A percentile compares a stretch with the other conserved stretches of the same genome.
Evolutionary conservation across 164 flowering plant genomes (phyloP).

Genomic region (Liquidambar formosana): DNA sequence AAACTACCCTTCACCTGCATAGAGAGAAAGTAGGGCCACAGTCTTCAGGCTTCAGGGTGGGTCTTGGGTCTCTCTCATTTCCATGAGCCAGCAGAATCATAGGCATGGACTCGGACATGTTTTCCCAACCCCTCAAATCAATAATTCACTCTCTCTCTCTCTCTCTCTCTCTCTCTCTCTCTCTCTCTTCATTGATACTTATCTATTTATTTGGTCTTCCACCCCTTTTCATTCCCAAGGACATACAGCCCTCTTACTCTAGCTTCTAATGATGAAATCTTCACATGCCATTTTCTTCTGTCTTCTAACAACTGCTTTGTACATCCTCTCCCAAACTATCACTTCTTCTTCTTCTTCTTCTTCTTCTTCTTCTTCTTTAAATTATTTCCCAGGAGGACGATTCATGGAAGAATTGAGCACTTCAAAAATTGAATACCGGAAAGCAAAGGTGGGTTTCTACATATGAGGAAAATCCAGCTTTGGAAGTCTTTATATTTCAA

Average conservation of each 20-base stretch:
- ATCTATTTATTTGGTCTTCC: constrained; percentile 24
- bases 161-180: constrained; percentile 17
- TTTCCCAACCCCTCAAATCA: constrained; percentile 22
- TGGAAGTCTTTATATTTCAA: too few species aligned
- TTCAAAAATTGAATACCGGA: neutral
- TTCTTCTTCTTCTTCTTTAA: constrained; percentile 10
- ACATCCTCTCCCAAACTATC: constrained; percentile 19
- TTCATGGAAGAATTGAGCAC: constrained; percentile 10
- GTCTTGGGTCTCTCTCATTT: constrained; percentile 15
- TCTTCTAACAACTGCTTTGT: constrained; percentile 25
- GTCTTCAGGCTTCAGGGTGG: neutral
- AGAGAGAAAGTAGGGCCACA: constrained; percentile 5
- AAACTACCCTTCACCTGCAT: constrained; percentile 2
- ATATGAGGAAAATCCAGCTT: too few species aligned
- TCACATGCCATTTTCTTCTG: constrained; percentile 24
- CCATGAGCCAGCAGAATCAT: constrained; percentile 12
- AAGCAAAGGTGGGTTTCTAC: constrained; percentile 21
- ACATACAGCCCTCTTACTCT: neutral
- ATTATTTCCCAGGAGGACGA: constrained; percentile 20
- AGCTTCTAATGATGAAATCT: constrained; percentile 29
- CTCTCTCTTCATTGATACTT: neutral
- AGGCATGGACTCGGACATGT: constrained; percentile 40
- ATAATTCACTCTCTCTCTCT: constrained; percentile 27
- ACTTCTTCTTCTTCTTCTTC: constrained; percentile 9
- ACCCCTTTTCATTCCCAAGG: constrained; percentile 1